These are phyloP conservation scores for Gynochthodes officinalis DNA, from an alignment of 257 asterid species.

Conservation along the genomic window DNA sequence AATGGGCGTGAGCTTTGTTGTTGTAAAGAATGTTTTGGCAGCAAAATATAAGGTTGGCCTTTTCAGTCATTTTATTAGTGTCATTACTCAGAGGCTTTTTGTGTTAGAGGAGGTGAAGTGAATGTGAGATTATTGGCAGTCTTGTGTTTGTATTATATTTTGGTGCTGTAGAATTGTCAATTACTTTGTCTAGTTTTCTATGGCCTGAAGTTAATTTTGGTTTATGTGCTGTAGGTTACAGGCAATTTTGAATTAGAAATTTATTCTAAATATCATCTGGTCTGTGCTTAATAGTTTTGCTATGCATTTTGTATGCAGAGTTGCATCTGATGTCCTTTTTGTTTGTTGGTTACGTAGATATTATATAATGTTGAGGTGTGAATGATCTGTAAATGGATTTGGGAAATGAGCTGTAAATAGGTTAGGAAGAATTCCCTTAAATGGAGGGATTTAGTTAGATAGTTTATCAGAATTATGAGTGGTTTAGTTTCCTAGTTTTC, in stretches of 20 bases:
- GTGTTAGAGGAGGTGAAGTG: not conserved
- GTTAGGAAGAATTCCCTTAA: too few species aligned
- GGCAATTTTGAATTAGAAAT: not conserved
- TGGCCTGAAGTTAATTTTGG: not conserved
- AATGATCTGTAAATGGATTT: too few species aligned
- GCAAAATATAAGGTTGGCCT: slow-evolving; percentile 70
- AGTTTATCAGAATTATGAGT: too few species aligned
- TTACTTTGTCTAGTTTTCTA: not conserved
- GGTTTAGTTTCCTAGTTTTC: too few species aligned
- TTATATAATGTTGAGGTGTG: too few species aligned
- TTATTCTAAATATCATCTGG: not conserved
- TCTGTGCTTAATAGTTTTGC: not conserved
- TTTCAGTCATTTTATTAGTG: slow-evolving; percentile 1
- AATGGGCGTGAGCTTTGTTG: slow-evolving; percentile 78
- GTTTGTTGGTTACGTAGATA: not conserved
- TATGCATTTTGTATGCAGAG: not conserved
- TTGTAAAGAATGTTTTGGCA: slow-evolving; percentile 84
- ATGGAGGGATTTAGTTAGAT: too few species aligned
- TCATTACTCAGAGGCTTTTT: not conserved
- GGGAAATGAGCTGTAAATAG: too few species aligned
- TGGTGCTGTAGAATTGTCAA: not conserved
- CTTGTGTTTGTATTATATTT: not conserved
- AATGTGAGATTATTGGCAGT: not conserved
- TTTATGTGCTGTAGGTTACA: not conserved
- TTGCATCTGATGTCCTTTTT: not conserved